Conservation (phyloP, 345 rosid genomes). For the Litchi chinensis region DNA sequence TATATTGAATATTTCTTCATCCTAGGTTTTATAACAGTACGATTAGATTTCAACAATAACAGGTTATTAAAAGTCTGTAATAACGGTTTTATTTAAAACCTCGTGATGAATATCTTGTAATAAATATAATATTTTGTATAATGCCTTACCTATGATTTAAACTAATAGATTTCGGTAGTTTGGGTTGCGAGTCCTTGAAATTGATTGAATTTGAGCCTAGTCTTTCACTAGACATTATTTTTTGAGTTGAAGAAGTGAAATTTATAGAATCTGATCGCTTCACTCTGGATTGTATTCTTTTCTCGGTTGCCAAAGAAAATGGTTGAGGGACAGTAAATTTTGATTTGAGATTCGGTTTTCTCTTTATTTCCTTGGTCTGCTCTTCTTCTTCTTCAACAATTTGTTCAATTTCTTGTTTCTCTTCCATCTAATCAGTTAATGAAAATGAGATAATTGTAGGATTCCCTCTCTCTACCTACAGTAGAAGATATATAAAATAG, state of each 20-base stretch:
- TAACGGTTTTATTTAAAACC: no score
- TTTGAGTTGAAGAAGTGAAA: slow-evolving; percentile 23
- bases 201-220: no score
- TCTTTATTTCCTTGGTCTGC: not conserved
- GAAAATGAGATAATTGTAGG: no score
- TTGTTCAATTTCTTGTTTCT: not conserved
- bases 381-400: not conserved
- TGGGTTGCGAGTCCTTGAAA: slow-evolving; percentile 19
- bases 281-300: slow-evolving; percentile 27
- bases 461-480: no score
- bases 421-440: no score
- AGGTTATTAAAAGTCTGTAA: no score
- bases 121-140: no score
- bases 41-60: no score
- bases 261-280: slow-evolving; percentile 7
- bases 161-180: slow-evolving; percentile 31
- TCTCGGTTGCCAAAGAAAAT: slow-evolving; percentile 40
- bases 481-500: no score
- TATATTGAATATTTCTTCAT: no score
- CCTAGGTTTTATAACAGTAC: no score
- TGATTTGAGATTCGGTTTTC: slow-evolving; percentile 20
- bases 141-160: slow-evolving; percentile 32
- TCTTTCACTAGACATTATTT: not conserved
- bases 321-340: slow-evolving; percentile 44
- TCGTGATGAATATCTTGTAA: no score